Evolutionary conservation across 1,284 basidiomycete species (phyloP).

Genomic region (Apiotrichum montevideense): DNA sequence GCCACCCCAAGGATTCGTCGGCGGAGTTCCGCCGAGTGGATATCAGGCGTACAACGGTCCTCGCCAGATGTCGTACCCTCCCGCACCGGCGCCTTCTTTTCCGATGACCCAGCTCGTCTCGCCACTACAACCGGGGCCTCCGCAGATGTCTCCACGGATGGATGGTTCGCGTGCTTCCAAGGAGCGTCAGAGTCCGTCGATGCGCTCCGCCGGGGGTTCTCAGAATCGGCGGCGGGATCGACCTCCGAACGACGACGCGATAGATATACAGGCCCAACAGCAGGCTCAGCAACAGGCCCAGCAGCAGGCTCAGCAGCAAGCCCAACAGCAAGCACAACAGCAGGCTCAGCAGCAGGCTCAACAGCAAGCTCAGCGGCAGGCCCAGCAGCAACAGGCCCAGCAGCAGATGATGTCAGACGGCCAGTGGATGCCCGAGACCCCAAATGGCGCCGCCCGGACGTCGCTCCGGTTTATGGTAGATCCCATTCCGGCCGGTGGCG

Average conservation of each 20-base stretch:
- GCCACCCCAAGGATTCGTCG: not conserved
- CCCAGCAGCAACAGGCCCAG: not conserved
- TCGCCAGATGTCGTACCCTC: not conserved
- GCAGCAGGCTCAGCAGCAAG: no score
- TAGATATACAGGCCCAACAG: not conserved
- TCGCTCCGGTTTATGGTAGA: constrained; percentile 13
- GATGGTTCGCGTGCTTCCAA: not conserved
- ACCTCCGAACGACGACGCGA: not conserved
- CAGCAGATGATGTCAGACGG: not conserved
- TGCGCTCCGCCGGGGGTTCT: not conserved
- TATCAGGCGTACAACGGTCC: not conserved
- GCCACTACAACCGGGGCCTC: not conserved
- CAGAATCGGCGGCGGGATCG: not conserved
- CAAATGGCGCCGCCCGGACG: constrained; percentile 4
- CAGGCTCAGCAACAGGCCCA: not conserved
- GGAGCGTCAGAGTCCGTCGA: not conserved
- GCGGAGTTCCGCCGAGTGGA: not conserved
- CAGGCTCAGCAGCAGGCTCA: not conserved
- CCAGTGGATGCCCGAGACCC: constrained; percentile 1
- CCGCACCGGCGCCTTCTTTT: not conserved
- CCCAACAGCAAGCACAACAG: not conserved
- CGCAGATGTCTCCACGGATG: not conserved
- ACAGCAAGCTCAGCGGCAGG: not conserved
- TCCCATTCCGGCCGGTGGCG: constrained; percentile 2
- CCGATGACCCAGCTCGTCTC: not conserved